Evolutionary conservation across 345 rosid species (phyloP), one percentile per base, ranked within the genome.

Genomic region (Theobroma cacao): DNA sequence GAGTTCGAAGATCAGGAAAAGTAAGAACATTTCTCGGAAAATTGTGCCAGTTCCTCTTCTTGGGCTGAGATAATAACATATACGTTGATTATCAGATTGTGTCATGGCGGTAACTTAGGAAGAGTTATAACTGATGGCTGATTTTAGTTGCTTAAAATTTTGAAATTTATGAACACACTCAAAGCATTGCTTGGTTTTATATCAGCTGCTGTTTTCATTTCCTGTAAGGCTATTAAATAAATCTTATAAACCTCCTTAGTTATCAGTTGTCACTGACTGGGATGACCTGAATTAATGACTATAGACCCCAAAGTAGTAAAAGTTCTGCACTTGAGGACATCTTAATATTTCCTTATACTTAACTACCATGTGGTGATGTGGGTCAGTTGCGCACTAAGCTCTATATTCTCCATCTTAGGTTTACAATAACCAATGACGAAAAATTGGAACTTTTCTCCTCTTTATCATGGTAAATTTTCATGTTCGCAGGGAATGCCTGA

Each of bases 401-500:
- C 31, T 60, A 60, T 13, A 13, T 13, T 30, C 38, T 28, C 36
- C 65, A 12, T 62, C 41, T 31, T 17, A 15, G 8, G 10, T 31
- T 33, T 31, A 22, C 7, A 62, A 15, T 7, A 41, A 33, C 41
- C 41, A 17, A 4, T 62, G 14, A 43, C 43, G 34, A 20, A 43
- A 6, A 24, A 68, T 68, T 26, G 55, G 20, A 68, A 43, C 31
- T 7, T 24, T 43, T 66, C 31, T 20, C 30, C 34, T 33, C 24
- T 20, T 22, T 70, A 31, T 43, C 48, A 8, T 40, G 74, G 31
- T 20, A 3, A 5, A 2, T 53, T 59, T 75, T 17, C 41, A 41
- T 43, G 56, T 76, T 36, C 30, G 30, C 88, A 92, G 97, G 99
- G 98, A 69, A 90, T 92, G 94, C 98, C 98, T 18, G 93, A 90